These are phyloP conservation scores for Colletotrichum endophyticum DNA, from an alignment of 2,329 filamentous ascomycete genomes.

Conservation along the genomic window DNA sequence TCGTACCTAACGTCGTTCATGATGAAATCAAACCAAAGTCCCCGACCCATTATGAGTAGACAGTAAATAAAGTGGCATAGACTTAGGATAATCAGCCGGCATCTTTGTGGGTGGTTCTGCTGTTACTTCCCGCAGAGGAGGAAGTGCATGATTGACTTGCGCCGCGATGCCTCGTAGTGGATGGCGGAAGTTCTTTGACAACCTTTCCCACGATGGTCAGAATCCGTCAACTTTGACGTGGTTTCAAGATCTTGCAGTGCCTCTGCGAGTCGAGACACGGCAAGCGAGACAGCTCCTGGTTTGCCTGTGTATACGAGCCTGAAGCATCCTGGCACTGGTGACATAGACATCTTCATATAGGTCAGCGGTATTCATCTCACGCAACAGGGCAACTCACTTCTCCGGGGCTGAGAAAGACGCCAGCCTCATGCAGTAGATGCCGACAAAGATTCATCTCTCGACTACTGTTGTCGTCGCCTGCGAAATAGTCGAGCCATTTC, in stretches of 20 bases:
- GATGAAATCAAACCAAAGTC: background rate
- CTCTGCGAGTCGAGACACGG: background rate
- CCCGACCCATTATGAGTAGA: background rate
- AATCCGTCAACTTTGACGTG: too few relatives aligned
- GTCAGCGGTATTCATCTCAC: background rate
- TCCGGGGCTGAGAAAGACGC: background rate
- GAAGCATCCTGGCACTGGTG: background rate
- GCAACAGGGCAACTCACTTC: background rate
- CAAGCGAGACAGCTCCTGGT: background rate
- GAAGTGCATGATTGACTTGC: background rate
- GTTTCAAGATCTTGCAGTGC: background rate
- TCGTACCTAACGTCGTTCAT: background rate
- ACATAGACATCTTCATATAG: background rate
- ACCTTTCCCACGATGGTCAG: background rate
- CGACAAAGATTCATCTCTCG: background rate
- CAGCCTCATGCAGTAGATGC: background rate
- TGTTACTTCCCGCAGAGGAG: background rate
- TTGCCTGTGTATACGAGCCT: background rate
- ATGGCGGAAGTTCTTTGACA: too few relatives aligned
- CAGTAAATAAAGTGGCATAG: background rate
- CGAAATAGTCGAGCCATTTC: background rate
- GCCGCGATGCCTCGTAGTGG: too few relatives aligned
- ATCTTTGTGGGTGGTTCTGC: too few relatives aligned
- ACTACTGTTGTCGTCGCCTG: background rate
- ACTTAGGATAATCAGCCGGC: background rate